Base-by-base conservation (phyloP, 495 filamentous ascomycete genomes). In the Aspergillus panamensis region DNA sequence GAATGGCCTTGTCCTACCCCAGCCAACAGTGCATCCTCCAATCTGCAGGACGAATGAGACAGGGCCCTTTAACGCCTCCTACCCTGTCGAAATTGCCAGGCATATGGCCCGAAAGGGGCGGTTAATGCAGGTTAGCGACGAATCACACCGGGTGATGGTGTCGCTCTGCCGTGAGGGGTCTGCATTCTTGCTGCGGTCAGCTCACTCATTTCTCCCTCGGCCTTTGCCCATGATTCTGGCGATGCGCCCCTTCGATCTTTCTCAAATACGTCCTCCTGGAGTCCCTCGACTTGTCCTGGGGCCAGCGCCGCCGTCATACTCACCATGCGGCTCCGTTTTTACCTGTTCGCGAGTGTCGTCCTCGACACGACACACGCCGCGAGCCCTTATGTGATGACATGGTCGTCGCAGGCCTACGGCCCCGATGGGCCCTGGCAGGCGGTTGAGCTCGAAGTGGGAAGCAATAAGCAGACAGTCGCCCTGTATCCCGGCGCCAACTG, bases 351-450 rank as follows among this genome's bases (percentile, higher is more conserved):
- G 31, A 3, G 14, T 5, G 12, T 47, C 14, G 14, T 58, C 10
- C 35, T 51, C 1, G n/a, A 17, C 16, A 35, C 39, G 7, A 19
- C 21, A 8, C 19, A 25, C 14, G 55, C 55, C 1, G 14, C 37
- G n/a, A 53, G 16, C 14, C 58, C 58, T 3, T 51, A 50, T 42
- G 45, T 45, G 3, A 48, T 65, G 52, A 57, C 30, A 33, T 65
- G 59, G 62, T 59, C 59, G 0, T 20, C 31, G 0, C 42, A 58
- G 52, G n/a, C 51, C 17, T 62, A 62, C 49, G 62, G 62, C 12
- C 62, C 62, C 0, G 59, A 65, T 48, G 59, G 59, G 0, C 62
- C 62, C 14, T 65, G 59, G 62, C 55, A 65, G 8, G 55, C 59
- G 3, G 59, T 65, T 8, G 29, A 10, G 13, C 33, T 65, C 5